These are phyloP conservation scores for Wakefieldia striispora DNA, from an alignment of 768 basidiomycete genomes.

Conservation along the genomic window DNA sequence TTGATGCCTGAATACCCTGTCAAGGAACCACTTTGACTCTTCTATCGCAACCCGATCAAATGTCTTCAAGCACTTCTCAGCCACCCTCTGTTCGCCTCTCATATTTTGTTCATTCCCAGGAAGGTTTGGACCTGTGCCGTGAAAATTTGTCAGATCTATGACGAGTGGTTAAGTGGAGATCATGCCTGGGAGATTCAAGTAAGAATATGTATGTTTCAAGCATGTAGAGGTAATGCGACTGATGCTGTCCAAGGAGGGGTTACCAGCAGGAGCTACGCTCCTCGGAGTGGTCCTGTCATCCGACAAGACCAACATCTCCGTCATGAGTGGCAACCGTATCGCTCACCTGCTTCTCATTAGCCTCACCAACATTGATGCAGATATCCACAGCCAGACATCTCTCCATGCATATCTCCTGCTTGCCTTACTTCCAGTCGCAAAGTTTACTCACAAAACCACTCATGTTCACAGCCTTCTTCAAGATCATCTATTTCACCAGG, in stretches of 20 bases:
- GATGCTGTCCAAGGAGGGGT: not conserved
- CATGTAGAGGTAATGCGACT: no score
- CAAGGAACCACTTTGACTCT: no score
- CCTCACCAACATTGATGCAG: slow-evolving; percentile 9
- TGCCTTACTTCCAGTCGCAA: slow-evolving; percentile 3
- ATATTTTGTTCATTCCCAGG: slow-evolving; percentile 17
- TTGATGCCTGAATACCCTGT: no score
- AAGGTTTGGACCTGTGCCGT: slow-evolving; percentile 8
- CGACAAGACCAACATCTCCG: slow-evolving; percentile 5
- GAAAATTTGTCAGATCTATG: not conserved
- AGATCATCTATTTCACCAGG: not conserved
- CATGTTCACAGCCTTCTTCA: not conserved
- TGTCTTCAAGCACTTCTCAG: no score
- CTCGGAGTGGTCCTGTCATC: slow-evolving; percentile 12
- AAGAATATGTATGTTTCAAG: not conserved
- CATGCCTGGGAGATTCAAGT: slow-evolving; percentile 2
- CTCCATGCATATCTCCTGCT: slow-evolving; percentile 7
- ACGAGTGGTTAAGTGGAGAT: not conserved
- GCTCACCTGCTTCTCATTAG: slow-evolving; percentile 10
- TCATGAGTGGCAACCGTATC: not conserved
- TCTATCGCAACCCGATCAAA: no score
- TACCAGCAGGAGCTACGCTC: not conserved
- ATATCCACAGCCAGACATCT: not conserved
- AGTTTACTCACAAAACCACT: slow-evolving; percentile 7
- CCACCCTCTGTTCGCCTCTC: not conserved